Evolutionary conservation across 179 eudicot genomes (phyloP), one percentile per base, ranked within the genome.

Genomic region (Heliamphora pulchella): DNA sequence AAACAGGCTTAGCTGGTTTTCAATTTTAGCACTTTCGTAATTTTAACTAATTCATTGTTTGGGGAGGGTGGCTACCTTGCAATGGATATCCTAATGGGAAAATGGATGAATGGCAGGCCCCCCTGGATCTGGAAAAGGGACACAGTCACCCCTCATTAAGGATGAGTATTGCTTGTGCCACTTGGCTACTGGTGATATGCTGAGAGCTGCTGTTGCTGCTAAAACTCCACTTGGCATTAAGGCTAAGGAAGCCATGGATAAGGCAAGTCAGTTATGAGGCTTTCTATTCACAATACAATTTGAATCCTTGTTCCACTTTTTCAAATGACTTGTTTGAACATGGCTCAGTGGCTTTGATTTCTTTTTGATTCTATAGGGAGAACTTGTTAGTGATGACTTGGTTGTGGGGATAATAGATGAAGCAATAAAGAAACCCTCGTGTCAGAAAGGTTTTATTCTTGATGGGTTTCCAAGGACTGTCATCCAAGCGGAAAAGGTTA

Each of bases 401-500:
- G 98, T 94, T 81, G 96, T 96, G 65, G 97, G 98, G 53, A 89
- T 96, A 75, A 96, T 96, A 47, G 98, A 94, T 85, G 99, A 96
- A 80, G 99, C 98, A 48, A 20, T 96, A 80, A 90, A 94, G 79
- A 94, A 89, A 83, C 97, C 98, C 47, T 96, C 99, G 54, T 96
- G 99, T 70, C 86, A 91, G 78, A 96, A 91, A 85, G 99, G 99
- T 78, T 96, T 96, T 78, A 94, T 96, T 79, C 99, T 96, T 82
- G 97, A 96, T 87, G 98, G 98, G 18, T 96, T 96, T 81, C 99
- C 99, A 5, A 92, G 99, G 85, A 96, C 99, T 18, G 98, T 89
- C 70, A 92, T 82, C 75, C 99, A 96, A 87, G 99, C 99, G 14
- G 85, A 96, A 78, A 96, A 96, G 96, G 99, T 92, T 41, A 1